Evolutionary conservation across 345 rosid species (phyloP).

Genomic region (Punica granatum): DNA sequence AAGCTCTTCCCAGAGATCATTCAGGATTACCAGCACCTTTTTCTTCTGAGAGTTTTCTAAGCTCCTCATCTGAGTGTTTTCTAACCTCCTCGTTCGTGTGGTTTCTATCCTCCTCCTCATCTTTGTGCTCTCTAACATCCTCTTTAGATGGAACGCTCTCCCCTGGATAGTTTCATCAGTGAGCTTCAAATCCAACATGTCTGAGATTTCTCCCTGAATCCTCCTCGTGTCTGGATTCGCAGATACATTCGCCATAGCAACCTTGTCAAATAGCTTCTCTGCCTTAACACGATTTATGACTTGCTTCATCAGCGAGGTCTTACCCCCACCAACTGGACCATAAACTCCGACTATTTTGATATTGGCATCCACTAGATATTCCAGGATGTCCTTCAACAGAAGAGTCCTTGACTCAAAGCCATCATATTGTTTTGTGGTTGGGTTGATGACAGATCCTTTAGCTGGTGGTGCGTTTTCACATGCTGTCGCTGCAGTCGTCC

Average conservation of each 20-base stretch:
- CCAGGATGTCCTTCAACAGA: background rate
- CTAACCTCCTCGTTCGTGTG: background rate
- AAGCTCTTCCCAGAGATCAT: conserved; percentile 11
- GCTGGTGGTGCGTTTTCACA: background rate
- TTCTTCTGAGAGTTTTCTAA: conserved; percentile 1
- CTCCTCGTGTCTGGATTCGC: background rate
- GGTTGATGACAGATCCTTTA: background rate
- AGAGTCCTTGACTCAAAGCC: background rate
- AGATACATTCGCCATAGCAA: conserved; percentile 9
- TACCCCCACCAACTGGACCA: conserved; percentile 6
- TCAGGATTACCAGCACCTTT: background rate
- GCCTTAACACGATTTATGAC: background rate
- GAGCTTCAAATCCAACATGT: conserved; percentile 1
- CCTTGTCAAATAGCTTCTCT: conserved; percentile 6
- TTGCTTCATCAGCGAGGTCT: conserved; percentile 3
- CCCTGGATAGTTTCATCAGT: background rate
- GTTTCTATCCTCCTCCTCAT: too few relatives aligned
- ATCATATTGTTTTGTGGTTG: background rate
- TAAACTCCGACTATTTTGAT: conserved; percentile 3
- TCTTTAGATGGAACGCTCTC: background rate
- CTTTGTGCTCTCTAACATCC: too few relatives aligned
- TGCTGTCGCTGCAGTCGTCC: too few relatives aligned
- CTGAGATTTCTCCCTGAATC: too few relatives aligned
- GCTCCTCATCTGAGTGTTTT: background rate
- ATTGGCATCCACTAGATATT: background rate